Conservation (phyloP, 2,329 filamentous ascomycete genomes). For the Trichoderma citrinoviride region DNA sequence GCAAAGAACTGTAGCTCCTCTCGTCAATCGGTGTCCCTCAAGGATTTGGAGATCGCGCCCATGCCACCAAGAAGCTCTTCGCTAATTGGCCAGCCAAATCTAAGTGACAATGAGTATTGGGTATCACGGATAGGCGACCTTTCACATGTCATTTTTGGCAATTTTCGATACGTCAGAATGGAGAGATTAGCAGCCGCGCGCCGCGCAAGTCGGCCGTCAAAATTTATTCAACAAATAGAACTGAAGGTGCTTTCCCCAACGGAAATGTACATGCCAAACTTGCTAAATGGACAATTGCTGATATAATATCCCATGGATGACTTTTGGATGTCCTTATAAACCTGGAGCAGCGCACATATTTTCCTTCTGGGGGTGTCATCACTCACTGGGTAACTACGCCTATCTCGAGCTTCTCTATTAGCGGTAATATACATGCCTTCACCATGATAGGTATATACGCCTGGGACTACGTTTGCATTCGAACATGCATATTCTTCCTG, state of each 20-base stretch:
- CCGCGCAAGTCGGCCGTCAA: neutral
- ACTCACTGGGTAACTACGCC: neutral
- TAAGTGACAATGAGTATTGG: neutral
- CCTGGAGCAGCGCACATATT: neutral
- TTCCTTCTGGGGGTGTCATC: neutral
- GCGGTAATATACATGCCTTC: slow-evolving; percentile 1
- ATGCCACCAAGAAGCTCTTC: neutral
- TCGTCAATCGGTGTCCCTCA: neutral
- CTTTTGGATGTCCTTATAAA: neutral
- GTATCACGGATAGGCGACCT: neutral
- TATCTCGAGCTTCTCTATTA: neutral
- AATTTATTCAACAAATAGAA: neutral
- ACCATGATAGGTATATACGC: slow-evolving; percentile 21
- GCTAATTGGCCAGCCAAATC: neutral
- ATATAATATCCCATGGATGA: neutral
- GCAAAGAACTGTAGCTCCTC: neutral
- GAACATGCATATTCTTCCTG: slow-evolving; percentile 45
- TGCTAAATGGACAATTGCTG: neutral
- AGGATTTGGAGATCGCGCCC: neutral
- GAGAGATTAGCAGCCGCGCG: neutral
- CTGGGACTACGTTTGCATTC: slow-evolving; percentile 40
- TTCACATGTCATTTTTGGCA: neutral
- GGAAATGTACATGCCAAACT: neutral
- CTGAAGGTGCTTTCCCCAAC: neutral
- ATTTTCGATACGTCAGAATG: neutral